Evolutionary conservation across 495 filamentous ascomycete species (phyloP).

Genomic region (Lasiosphaeria miniovina): DNA sequence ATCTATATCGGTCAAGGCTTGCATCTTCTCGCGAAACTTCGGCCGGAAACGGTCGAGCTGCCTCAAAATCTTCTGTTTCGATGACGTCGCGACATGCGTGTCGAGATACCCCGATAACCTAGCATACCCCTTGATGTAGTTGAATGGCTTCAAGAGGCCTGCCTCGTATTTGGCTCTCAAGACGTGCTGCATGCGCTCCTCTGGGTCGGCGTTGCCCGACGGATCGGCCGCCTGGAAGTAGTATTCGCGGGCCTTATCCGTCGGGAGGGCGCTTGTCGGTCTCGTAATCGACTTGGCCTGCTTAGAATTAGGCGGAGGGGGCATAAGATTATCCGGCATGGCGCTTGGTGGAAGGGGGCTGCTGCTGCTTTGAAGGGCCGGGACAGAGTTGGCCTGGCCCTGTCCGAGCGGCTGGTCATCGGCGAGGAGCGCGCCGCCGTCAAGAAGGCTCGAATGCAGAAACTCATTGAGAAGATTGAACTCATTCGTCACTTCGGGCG

Average conservation of each 20-base stretch:
- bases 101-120: conserved; percentile 88
- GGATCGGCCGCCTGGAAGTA: conserved; percentile 97
- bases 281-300: conserved; percentile 58
- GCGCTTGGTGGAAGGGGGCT: conserved; percentile 40
- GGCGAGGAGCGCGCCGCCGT: conserved; percentile 64
- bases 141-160: conserved; percentile 91
- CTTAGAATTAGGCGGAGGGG: conserved; percentile 42
- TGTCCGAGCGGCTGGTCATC: conserved; percentile 35
- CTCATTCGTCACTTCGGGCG: conserved; percentile 90
- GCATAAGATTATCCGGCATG: conserved; percentile 39
- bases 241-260: conserved; percentile 87
- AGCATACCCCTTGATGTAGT: conserved; percentile 95
- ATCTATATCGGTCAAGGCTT: conserved; percentile 85
- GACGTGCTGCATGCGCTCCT: conserved; percentile 92
- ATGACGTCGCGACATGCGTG: conserved; percentile 70
- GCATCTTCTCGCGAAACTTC: conserved; percentile 93
- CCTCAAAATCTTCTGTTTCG: conserved; percentile 82
- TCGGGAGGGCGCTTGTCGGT: conserved; percentile 55
- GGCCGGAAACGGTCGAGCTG: conserved; percentile 91
- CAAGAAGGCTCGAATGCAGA: conserved; percentile 79
- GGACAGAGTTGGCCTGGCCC: conserved; percentile 29
- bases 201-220: conserved; percentile 82
- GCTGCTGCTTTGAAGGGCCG: conserved; percentile 34
- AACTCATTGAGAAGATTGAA: conserved; percentile 97
- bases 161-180: conserved; percentile 94